These are phyloP conservation scores for Harringtonia aguacate DNA, from an alignment of 2,329 filamentous ascomycete species.

Conservation along the genomic window DNA sequence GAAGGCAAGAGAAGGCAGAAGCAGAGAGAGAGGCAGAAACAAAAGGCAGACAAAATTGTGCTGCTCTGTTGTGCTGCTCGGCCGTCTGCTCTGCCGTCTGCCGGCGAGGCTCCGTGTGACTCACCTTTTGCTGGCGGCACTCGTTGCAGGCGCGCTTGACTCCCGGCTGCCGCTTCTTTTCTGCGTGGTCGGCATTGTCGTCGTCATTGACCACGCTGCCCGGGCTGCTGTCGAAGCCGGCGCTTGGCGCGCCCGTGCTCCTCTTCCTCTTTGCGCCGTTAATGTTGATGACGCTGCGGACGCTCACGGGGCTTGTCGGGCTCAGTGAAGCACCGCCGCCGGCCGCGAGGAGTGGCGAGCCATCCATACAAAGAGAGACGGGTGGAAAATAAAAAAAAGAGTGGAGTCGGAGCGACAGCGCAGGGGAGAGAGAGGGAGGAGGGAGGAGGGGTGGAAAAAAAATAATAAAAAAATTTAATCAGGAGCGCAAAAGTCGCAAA, in stretches of 20 bases:
- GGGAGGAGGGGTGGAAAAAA: not conserved
- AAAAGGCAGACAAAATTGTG: too few relatives aligned
- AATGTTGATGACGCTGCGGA: slow-evolving; percentile 32
- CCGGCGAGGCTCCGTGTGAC: too few relatives aligned
- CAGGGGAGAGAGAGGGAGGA: not conserved
- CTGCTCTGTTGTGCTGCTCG: too few relatives aligned
- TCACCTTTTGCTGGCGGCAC: slow-evolving; percentile 76
- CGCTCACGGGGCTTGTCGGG: slow-evolving; percentile 44
- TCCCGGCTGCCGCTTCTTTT: slow-evolving; percentile 55
- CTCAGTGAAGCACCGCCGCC: slow-evolving; percentile 25
- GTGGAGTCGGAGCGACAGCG: not conserved
- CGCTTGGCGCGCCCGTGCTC: slow-evolving; percentile 26
- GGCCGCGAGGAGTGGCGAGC: slow-evolving; percentile 21
- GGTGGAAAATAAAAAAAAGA: not conserved
- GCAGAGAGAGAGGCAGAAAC: too few relatives aligned
- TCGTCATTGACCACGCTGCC: slow-evolving; percentile 48
- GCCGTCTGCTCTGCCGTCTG: too few relatives aligned
- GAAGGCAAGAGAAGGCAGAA: too few relatives aligned
- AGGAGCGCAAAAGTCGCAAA: not conserved
- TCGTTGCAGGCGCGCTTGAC: slow-evolving; percentile 78
- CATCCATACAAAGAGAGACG: slow-evolving; percentile 21
- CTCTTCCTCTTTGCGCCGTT: slow-evolving; percentile 50
- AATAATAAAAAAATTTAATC: not conserved
- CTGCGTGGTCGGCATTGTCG: slow-evolving; percentile 41
- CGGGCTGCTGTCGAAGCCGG: slow-evolving; percentile 47